A percentile compares a stretch with the other conserved stretches of the same genome.
These are phyloP conservation scores for Parastagonospora nodorum DNA, from an alignment of 2,329 filamentous ascomycete genomes.

Conservation along the genomic window DNA sequence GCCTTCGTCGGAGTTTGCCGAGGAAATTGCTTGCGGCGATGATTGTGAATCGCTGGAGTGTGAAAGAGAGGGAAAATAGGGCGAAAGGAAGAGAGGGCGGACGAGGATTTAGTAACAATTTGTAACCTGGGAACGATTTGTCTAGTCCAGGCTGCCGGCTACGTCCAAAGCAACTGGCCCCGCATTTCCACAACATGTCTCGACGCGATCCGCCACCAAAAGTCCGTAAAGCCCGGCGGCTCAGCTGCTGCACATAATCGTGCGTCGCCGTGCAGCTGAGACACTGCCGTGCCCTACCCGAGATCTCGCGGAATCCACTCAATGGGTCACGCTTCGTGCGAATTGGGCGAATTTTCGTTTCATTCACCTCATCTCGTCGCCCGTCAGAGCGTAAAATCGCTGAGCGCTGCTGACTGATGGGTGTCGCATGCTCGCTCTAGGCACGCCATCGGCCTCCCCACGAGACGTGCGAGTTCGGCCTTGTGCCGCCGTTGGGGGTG, in stretches of 20 bases:
- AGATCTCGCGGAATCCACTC: background rate
- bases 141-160: background rate
- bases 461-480: no score
- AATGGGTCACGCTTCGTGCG: background rate
- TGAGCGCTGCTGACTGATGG: no score
- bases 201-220: background rate
- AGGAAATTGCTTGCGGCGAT: background rate
- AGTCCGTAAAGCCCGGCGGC: background rate
- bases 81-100: constrained; percentile 10
- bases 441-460: no score
- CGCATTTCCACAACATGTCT: background rate
- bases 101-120: constrained; percentile 14
- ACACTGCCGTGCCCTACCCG: background rate
- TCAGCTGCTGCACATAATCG: constrained; percentile 18
- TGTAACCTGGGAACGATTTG: constrained; percentile 7
- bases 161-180: background rate
- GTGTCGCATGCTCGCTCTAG: no score
- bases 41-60: background rate
- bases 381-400: no score
- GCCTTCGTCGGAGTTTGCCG: constrained; percentile 18
- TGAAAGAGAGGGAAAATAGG: background rate
- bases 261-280: constrained; percentile 25
- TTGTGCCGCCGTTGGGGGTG: no score
- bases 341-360: background rate
- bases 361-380: no score